These are phyloP conservation scores for Taphrina deformans DNA, from an alignment of 1,139 yeast species.

Conservation along the genomic window DNA sequence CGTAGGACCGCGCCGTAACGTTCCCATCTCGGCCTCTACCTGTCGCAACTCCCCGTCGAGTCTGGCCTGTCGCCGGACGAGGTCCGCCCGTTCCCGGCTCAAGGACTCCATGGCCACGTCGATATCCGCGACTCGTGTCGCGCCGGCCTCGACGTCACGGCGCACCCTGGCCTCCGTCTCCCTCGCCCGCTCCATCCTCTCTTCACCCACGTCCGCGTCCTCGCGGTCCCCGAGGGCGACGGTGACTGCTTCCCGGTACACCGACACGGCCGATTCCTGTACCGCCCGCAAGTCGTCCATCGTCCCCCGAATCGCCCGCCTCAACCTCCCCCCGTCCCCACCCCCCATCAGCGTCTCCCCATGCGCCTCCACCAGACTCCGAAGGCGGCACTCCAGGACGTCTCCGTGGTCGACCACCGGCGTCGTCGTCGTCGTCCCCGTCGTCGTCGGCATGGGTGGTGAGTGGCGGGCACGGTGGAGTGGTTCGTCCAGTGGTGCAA, in stretches of 20 bases:
- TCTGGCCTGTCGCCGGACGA: neutral
- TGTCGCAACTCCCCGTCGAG: neutral
- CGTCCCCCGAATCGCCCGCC: neutral
- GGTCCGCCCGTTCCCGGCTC: neutral
- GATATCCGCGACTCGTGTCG: neutral
- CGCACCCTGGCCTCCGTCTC: neutral
- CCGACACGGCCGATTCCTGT: neutral
- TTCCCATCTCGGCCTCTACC: neutral
- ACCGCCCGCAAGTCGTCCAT: neutral
- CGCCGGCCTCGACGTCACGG: neutral
- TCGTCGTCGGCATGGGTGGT: no score
- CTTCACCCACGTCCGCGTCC: neutral
- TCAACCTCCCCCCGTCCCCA: neutral
- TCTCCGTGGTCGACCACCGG: no score
- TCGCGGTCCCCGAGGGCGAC: neutral
- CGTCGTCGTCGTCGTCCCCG: no score
- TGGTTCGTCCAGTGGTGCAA: constrained; percentile 2
- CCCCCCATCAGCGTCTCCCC: neutral
- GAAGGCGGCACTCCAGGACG: neutral
- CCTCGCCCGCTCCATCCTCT: neutral
- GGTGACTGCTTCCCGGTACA: neutral
- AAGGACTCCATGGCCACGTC: neutral
- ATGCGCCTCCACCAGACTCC: neutral
- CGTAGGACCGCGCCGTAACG: neutral
- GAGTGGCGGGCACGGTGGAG: neutral